Conservation (phyloP, 148 eudicot genomes). For the Diospyros kaki region DNA sequence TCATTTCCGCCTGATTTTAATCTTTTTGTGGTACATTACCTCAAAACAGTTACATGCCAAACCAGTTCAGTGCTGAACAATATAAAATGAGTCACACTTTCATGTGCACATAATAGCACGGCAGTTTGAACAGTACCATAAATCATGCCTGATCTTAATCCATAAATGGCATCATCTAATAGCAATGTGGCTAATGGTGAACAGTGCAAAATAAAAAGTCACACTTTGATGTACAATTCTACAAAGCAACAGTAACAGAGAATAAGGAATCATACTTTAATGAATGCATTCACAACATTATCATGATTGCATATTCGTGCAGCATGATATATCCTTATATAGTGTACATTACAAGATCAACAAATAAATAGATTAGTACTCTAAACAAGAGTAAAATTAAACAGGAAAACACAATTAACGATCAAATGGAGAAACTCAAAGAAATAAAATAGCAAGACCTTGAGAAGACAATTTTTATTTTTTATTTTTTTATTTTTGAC, state of each 20-base stretch:
- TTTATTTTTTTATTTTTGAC: too few species aligned
- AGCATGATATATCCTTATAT: not conserved
- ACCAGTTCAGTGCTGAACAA: too few species aligned
- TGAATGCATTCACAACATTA: not conserved
- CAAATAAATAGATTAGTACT: not conserved
- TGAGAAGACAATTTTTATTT: not conserved
- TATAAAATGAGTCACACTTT: too few species aligned
- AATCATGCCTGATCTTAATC: too few species aligned
- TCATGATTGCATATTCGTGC: slow-evolving; percentile 1
- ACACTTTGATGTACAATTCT: not conserved
- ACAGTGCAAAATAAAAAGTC: not conserved
- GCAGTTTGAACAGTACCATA: too few species aligned
- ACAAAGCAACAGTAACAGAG: slow-evolving; percentile 3
- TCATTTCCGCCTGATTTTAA: too few species aligned
- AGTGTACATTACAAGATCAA: slow-evolving; percentile 10
- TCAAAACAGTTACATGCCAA: too few species aligned
- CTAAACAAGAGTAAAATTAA: not conserved
- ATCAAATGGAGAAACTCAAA: not conserved
- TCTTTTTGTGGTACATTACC: too few species aligned
- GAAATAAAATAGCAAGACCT: not conserved
- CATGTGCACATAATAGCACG: too few species aligned
- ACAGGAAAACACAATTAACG: slow-evolving; percentile 5
- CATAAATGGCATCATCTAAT: too few species aligned
- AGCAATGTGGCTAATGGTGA: too few species aligned
- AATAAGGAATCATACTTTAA: not conserved